Base-by-base conservation (phyloP, 495 filamentous ascomycete genomes). In the Annulohypoxylon nitens region DNA sequence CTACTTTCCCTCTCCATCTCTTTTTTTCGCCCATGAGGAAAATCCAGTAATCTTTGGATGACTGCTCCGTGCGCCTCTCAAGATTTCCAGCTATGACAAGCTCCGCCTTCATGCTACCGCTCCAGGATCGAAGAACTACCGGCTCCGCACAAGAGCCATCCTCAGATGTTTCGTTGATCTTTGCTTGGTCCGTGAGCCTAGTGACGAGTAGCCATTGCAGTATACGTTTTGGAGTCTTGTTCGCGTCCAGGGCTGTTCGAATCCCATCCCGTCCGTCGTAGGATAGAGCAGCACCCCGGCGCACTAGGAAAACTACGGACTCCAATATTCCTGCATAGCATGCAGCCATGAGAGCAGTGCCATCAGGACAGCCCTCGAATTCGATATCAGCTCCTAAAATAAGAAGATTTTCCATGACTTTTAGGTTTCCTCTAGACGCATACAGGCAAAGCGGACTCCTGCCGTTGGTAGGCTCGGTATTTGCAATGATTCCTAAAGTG, bases 21-120 rank as follows among this genome's bases (percentile, higher is more conserved):
- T 61, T 67, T 33, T 60, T 67, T 14, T 33, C 14, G 0, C 9
- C 16, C 64, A 60, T 61, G 16, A 67, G 12, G 5, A 39, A 61
- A 14, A 53, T 53, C 54, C 54, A 60, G 18, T 67, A 67, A 18
- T 67, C 54, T 18, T 60, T 61, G 0, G 64, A 60, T 26, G 64
- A 67, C 11, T 53, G 20, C 10, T 61, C 16, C 41, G 64, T 7
- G 41, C 37, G 41, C 55, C 64, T 67, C 33, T 61, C 64, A 30
- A 67, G 64, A 11, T 33, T 0, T 37, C 11, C 55, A 16, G 54
- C 26, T 7, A 67, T 60, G 18, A 67, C 55, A 41, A 67, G 18
- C 30, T 60, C 54, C 10, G 64, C 55, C 41, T 67, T 67, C 12
- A 14, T 51, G 18, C 43, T 26, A 14, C 64, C 55, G 16, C 64